phyloP scores from a whole-genome alignment of 176 grass and related monocot genomes.

The Pontederia crassipes region DNA sequence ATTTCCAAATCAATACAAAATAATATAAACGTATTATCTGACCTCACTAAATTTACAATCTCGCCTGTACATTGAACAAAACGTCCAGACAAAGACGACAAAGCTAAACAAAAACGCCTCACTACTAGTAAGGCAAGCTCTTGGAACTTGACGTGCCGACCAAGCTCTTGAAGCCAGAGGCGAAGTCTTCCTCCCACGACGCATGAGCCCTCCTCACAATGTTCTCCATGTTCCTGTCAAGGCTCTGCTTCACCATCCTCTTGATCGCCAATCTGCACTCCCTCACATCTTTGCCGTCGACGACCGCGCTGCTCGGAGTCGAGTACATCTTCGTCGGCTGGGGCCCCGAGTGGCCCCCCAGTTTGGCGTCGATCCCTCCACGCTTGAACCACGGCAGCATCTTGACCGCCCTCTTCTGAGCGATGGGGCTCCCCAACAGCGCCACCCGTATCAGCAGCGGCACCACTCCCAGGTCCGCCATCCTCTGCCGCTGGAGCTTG shows the following conservation, averaged over 20 bases:
- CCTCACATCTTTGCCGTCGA: neutral
- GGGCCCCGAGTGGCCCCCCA: constrained; percentile 50
- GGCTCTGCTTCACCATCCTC: constrained; percentile 67
- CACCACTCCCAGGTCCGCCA: constrained; percentile 48
- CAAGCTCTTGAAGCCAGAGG: constrained; percentile 37
- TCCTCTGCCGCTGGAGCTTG: constrained; percentile 11
- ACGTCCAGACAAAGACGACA: neutral
- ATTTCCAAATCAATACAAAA: too few relatives aligned
- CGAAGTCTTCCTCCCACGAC: constrained; percentile 26
- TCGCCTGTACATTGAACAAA: neutral
- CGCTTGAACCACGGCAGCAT: constrained; percentile 75
- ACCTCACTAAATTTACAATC: neutral
- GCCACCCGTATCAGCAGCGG: constrained; percentile 51
- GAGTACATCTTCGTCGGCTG: constrained; percentile 18
- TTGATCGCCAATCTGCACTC: constrained; percentile 32
- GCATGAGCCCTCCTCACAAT: constrained; percentile 45
- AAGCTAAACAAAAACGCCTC: too few relatives aligned
- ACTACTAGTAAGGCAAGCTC: constrained; percentile 63
- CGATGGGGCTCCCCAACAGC: constrained; percentile 49
- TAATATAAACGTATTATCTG: neutral
- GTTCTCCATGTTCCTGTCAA: constrained; percentile 58
- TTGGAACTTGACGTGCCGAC: constrained; percentile 63
- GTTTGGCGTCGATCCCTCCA: constrained; percentile 14
- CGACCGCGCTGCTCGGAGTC: neutral
- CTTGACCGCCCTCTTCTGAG: constrained; percentile 49